A percentile compares a stretch with the other conserved stretches of the same genome.
Evolutionary conservation across 495 filamentous ascomycete species (phyloP).

Genomic region (Sabuloglossum arenarium): DNA sequence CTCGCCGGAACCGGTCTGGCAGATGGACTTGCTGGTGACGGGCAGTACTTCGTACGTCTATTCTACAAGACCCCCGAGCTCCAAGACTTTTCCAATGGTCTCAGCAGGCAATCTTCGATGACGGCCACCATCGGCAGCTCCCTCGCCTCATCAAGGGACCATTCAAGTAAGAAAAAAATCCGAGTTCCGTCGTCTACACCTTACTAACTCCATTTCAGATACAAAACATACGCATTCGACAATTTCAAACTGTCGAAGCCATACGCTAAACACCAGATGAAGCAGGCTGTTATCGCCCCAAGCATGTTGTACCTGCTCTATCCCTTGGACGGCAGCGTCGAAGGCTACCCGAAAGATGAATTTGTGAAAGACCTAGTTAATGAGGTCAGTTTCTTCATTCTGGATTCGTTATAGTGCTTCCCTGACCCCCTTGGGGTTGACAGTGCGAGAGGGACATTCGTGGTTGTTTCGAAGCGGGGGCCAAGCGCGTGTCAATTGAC

Average conservation of each 20-base stretch:
- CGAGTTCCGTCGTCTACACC: not conserved
- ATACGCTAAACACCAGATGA: constrained; percentile 18
- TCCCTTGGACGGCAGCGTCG: constrained; percentile 18
- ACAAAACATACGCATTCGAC: constrained; percentile 23
- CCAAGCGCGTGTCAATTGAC: constrained; percentile 21
- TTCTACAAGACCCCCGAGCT: too few species aligned
- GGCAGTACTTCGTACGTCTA: constrained; percentile 20
- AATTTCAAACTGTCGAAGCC: constrained; percentile 16
- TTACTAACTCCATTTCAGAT: constrained; percentile 4
- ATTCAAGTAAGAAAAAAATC: constrained; percentile 8
- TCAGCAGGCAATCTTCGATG: constrained; percentile 22
- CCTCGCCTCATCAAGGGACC: constrained; percentile 20
- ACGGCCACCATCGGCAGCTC: constrained; percentile 22
- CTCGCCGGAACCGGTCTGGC: constrained; percentile 20
- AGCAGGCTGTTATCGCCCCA: constrained; percentile 22
- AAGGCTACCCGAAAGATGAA: constrained; percentile 18
- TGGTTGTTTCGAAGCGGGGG: constrained; percentile 21
- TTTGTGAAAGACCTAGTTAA: constrained; percentile 23
- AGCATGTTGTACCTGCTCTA: constrained; percentile 25
- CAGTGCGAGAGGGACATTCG: constrained; percentile 25
- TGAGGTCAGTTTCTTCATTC: constrained; percentile 2
- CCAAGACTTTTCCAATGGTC: not conserved
- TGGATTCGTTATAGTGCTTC: not conserved
- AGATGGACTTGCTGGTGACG: constrained; percentile 17
- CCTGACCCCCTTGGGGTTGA: not conserved